Evolutionary conservation across 352 stramenopile genomes (phyloP), one percentile per base, ranked within the genome.

Genomic region (Globisporangium middletonii): DNA sequence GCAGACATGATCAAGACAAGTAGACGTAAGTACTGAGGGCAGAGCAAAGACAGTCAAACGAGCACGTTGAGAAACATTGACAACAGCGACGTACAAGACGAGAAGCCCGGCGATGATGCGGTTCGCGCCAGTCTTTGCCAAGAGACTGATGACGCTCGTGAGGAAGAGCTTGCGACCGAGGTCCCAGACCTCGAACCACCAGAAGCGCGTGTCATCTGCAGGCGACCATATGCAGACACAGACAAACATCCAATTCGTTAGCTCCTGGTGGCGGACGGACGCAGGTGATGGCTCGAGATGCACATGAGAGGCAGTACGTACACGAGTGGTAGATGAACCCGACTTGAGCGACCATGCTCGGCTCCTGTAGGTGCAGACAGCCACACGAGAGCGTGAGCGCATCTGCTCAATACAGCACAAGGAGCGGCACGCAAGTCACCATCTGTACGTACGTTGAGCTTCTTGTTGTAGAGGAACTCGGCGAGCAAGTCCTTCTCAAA

Each of bases 161-260:
- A 92, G 63, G 41, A 75, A 79, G 37, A 89, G 71, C 53, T 92
- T 92, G 16, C 81, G 73, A 0, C 68, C 62, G n/a, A 92, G 64
- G 28, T 92, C 79, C 71, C 78, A 86, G 2, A 92, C 80, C 63
- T 89, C 79, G 48, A 88, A 92, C 75, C 77, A 92, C 81, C 79
- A 92, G 51, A 88, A 92, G 4, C 60, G 19, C 2, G 69, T 65
- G 35, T 69, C 65, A 59, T 92, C 81, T 91, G n/a, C n/a, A n/a
- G n/a, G n/a, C n/a, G n/a, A n/a, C n/a, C n/a, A n/a, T n/a, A n/a
- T n/a, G n/a, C 30, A 35, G 4, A 35, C 30, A 2, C 3, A 35
- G 30, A 8, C 11, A 12, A 23, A 3, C 19, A 35, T 19, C 11
- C 11, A 26, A 15, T 11, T 3, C 7, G 15, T 56, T 19, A 62